Evolutionary conservation across 2,329 filamentous ascomycete genomes (phyloP).

Genomic region (Hymenoscyphus occultus): DNA sequence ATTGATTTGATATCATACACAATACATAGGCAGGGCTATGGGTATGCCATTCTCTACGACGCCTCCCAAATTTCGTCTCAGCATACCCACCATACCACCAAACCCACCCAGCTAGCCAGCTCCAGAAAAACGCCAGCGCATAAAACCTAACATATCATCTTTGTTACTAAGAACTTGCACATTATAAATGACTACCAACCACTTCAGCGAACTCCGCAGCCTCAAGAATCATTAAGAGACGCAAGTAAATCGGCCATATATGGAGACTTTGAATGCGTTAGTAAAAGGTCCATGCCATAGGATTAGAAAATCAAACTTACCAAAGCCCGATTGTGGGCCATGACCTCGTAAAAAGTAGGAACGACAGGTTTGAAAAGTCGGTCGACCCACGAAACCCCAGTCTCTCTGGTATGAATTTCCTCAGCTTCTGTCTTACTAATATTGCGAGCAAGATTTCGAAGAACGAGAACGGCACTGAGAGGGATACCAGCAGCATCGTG

Average conservation of each 20-base stretch:
- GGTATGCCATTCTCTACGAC: not conserved
- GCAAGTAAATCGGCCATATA: conserved; percentile 24
- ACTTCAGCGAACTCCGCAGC: not conserved
- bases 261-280: conserved; percentile 14
- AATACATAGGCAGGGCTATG: not conserved
- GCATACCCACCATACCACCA: not conserved
- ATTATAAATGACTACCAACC: not conserved
- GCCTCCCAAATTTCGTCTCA: not conserved
- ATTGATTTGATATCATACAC: not conserved
- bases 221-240: conserved; percentile 19
- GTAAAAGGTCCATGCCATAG: not conserved
- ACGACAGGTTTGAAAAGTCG: conserved; percentile 64
- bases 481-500: conserved; percentile 72
- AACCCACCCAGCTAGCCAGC: not conserved
- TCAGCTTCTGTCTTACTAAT: conserved; percentile 59
- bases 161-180: not conserved
- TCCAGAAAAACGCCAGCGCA: not conserved
- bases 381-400: conserved; percentile 62
- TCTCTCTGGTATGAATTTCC: conserved; percentile 50
- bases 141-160: not conserved
- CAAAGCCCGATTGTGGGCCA: conserved; percentile 65
- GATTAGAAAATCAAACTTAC: conserved; percentile 39
- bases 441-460: conserved; percentile 74
- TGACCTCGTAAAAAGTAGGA: conserved; percentile 63
- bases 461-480: conserved; percentile 72